These are phyloP conservation scores for Zymoseptoria brevis DNA, from an alignment of 2,329 filamentous ascomycete species.

Conservation along the genomic window DNA sequence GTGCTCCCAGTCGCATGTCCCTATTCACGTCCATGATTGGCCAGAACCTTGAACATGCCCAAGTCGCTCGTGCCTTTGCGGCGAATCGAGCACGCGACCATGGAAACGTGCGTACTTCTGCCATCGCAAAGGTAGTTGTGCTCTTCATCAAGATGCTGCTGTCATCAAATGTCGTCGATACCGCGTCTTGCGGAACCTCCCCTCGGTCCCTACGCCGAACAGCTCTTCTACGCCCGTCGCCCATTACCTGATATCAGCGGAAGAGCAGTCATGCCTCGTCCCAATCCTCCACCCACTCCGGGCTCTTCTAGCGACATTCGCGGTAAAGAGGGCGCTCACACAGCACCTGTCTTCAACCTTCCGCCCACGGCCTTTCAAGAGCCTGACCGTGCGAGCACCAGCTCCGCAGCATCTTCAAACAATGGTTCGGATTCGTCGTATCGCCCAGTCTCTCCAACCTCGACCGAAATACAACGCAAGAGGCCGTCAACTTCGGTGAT, in stretches of 20 bases:
- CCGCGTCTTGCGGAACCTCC: slow-evolving; percentile 1
- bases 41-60: not conserved
- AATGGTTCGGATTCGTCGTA: slow-evolving; percentile 47
- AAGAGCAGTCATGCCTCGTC: slow-evolving; percentile 52
- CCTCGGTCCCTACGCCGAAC: slow-evolving; percentile 23
- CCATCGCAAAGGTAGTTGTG: not conserved
- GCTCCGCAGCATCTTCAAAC: slow-evolving; percentile 41
- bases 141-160: not conserved
- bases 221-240: slow-evolving; percentile 22
- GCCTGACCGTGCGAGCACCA: slow-evolving; percentile 38
- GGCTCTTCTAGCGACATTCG: slow-evolving; percentile 73
- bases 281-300: slow-evolving; percentile 64
- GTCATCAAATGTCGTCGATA: not conserved
- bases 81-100: slow-evolving; percentile 1
- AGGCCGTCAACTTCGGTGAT: slow-evolving; percentile 12
- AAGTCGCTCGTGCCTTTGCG: not conserved
- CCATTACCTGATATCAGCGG: slow-evolving; percentile 8
- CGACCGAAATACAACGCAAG: slow-evolving; percentile 24
- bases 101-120: not conserved
- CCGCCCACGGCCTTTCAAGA: slow-evolving; percentile 62
- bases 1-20: not conserved
- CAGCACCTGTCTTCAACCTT: slow-evolving; percentile 65
- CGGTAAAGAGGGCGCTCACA: slow-evolving; percentile 54
- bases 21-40: not conserved
- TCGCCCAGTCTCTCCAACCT: slow-evolving; percentile 38